Base-by-base conservation (phyloP, 2,329 filamentous ascomycete genomes). In the Canariomyces notabilis region DNA sequence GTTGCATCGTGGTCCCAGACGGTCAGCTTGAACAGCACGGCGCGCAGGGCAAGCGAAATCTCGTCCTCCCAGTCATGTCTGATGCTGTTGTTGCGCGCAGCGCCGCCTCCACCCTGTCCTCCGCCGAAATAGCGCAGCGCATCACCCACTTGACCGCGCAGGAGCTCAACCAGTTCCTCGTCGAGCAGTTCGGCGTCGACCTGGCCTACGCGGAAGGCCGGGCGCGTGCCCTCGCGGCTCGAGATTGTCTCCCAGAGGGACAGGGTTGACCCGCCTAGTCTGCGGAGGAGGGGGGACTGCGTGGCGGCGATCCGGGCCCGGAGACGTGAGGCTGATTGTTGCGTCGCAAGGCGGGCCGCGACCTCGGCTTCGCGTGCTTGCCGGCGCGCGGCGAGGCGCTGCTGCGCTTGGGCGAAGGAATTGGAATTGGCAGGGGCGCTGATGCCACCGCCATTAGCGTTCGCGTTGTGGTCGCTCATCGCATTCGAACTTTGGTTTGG, bases 1-100 rank as follows among this genome's bases (percentile, higher is more conserved):
- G 87, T 94, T 32, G 93, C 88, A 64, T 95, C 84, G 65, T 96
- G 88, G 65, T 97, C 90, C 93, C 93, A 98, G 48, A 98, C 83
- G 14, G 87, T 89, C 52, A 98, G 77, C 68, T 98, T 98, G 74
- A 96, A 98, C 6, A 98, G 72, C 3, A 89, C 72, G 2, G 85
- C 80, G 37, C 91, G 77, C 46, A 98, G 73, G 0, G 74, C 77
- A 21, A 96, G 75, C 52, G 85, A 75, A 44, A 97, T 91, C 68
- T 97, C 93, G 42, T 87, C 76, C 12, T 83, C 82, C 82, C 88
- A 96, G 60, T 95, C 87, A 64, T 95, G 89, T 48, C 85, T 80
- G 36, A 95, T 68, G 64, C 90, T 69, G 64, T 89, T 72, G 21
- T 77, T 66, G 55, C 49, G 51, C 20, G 50, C 41, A 2, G 55